Percentiles rank a stretch among this genome's conserved stretches.
phyloP scores from a whole-genome alignment of 345 rosid genomes.

The Camelina laxa region DNA sequence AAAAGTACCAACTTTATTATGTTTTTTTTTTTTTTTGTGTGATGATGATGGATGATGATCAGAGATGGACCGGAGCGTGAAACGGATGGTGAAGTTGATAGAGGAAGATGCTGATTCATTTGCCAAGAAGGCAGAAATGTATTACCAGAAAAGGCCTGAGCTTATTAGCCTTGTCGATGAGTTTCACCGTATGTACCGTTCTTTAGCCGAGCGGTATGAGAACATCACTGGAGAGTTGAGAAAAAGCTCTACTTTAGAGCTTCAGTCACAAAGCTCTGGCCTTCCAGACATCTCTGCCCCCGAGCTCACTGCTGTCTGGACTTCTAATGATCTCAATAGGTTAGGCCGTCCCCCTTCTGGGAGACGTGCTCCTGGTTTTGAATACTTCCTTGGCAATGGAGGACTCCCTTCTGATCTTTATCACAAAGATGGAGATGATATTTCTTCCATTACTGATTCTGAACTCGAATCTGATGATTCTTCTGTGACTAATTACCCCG shows the following conservation, averaged over 20 bases:
- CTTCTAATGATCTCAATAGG: slow-evolving; percentile 49
- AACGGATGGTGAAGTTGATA: slow-evolving; percentile 47
- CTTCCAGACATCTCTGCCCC: slow-evolving; percentile 52
- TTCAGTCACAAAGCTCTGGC: slow-evolving; percentile 66
- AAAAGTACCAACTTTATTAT: slow-evolving; percentile 7
- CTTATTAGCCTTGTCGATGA: slow-evolving; percentile 51
- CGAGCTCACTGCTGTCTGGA: slow-evolving; percentile 44
- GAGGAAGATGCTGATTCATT: slow-evolving; percentile 58
- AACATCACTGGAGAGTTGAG: slow-evolving; percentile 70
- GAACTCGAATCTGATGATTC: slow-evolving; percentile 75
- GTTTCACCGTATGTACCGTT: slow-evolving; percentile 50
- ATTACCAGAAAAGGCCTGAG: slow-evolving; percentile 54
- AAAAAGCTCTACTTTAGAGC: slow-evolving; percentile 60
- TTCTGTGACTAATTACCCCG: slow-evolving; percentile 66
- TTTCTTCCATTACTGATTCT: slow-evolving; percentile 67
- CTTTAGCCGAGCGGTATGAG: slow-evolving; percentile 50
- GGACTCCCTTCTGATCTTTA: slow-evolving; percentile 56
- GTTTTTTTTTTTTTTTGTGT: slow-evolving; percentile 1
- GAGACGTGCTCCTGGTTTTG: slow-evolving; percentile 69
- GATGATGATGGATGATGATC: slow-evolving; percentile 12
- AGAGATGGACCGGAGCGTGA: slow-evolving; percentile 54
- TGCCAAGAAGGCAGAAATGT: slow-evolving; percentile 59
- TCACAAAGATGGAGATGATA: slow-evolving; percentile 72
- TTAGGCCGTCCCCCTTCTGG: slow-evolving; percentile 52
- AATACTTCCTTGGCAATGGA: slow-evolving; percentile 66